Conservation (phyloP, 164 flowering plant species). For the Piper longum region DNA sequence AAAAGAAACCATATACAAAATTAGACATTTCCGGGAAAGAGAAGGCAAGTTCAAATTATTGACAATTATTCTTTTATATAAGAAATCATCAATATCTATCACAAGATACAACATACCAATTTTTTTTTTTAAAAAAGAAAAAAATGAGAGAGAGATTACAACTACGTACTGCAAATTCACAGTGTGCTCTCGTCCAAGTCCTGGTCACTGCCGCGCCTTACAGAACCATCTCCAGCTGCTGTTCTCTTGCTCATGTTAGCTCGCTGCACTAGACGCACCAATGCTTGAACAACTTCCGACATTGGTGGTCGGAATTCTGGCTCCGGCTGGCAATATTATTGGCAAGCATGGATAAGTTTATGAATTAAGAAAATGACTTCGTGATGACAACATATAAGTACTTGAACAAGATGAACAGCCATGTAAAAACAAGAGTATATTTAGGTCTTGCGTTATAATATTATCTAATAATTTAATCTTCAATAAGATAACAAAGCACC, state of each 20-base stretch:
- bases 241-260: conserved; percentile 89
- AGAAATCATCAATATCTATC: too few relatives aligned
- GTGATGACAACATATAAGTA: neutral
- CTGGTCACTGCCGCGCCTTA: conserved; percentile 12
- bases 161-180: neutral
- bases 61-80: too few relatives aligned
- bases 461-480: too few relatives aligned
- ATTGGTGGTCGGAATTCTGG: conserved; percentile 96
- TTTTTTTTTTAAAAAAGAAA: too few relatives aligned
- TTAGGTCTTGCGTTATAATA: neutral
- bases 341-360: neutral
- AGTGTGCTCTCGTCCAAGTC: conserved; percentile 13
- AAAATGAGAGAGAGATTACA: neutral
- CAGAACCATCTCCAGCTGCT: conserved; percentile 24
- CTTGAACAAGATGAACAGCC: neutral
- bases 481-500: neutral
- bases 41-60: neutral
- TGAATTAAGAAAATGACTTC: neutral
- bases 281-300: conserved; percentile 91
- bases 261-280: conserved; percentile 75
- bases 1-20: neutral
- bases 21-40: neutral
- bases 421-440: too few relatives aligned
- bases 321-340: conserved; percentile 43
- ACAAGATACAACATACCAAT: too few relatives aligned